These are phyloP conservation scores for Leonotis leonurus DNA, from an alignment of 257 asterid species.

Conservation along the genomic window DNA sequence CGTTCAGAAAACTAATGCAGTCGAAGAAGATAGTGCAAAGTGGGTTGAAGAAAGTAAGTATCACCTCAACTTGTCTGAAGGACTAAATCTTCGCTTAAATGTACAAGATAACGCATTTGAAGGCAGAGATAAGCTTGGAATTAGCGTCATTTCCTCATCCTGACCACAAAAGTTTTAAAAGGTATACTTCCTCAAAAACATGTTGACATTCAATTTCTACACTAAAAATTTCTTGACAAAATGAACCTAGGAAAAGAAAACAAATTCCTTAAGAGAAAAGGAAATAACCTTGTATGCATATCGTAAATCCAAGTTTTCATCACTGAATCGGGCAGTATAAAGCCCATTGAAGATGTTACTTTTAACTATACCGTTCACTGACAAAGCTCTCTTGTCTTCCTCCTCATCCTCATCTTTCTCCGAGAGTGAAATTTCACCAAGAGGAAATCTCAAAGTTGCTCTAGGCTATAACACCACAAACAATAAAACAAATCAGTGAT, in stretches of 20 bases:
- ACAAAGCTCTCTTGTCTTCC: slow-evolving; percentile 43
- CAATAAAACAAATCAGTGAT: neutral
- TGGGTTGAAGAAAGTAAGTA: neutral
- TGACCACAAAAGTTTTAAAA: slow-evolving; percentile 12
- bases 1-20: neutral
- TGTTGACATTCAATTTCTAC: neutral
- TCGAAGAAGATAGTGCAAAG: neutral
- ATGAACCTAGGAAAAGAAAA: neutral
- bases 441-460: slow-evolving; percentile 74
- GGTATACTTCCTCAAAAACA: neutral
- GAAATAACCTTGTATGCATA: slow-evolving; percentile 72
- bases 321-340: slow-evolving; percentile 62
- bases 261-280: neutral
- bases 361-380: slow-evolving; percentile 58
- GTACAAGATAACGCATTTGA: slow-evolving; percentile 69
- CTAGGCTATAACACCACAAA: slow-evolving; percentile 52
- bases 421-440: slow-evolving; percentile 70
- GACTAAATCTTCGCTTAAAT: slow-evolving; percentile 76
- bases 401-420: slow-evolving; percentile 53
- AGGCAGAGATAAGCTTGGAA: slow-evolving; percentile 78
- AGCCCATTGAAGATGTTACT: slow-evolving; percentile 52
- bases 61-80: slow-evolving; percentile 88
- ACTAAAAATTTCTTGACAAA: neutral
- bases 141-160: slow-evolving; percentile 84
- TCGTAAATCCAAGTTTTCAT: slow-evolving; percentile 58